These are phyloP conservation scores for Pythium sp. DNA, from an alignment of 352 stramenopile genomes.

Conservation along the genomic window DNA sequence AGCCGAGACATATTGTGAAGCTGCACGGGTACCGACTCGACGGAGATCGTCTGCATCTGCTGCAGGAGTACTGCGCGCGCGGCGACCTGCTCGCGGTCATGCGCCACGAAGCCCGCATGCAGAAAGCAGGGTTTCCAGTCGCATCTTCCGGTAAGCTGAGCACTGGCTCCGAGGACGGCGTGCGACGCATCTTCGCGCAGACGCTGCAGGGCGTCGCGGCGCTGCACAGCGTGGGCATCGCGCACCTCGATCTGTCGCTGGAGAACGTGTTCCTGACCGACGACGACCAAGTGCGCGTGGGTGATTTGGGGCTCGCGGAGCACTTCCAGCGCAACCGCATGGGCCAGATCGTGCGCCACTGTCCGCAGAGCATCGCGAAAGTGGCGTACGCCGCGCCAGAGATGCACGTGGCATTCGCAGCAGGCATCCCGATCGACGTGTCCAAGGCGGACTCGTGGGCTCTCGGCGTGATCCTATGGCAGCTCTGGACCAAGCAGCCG, in stretches of 20 bases:
- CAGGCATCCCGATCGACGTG: constrained; percentile 32
- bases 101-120: constrained; percentile 42
- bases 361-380: constrained; percentile 37
- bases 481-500: constrained; percentile 58
- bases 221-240: constrained; percentile 84
- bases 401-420: constrained; percentile 26
- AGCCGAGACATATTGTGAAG: constrained; percentile 40
- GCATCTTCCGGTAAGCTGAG: constrained; percentile 30
- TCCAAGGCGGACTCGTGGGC: constrained; percentile 68
- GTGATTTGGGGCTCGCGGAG: constrained; percentile 89
- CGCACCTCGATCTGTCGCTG: constrained; percentile 92
- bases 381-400: constrained; percentile 69
- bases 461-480: constrained; percentile 69
- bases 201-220: constrained; percentile 85
- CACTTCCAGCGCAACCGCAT: constrained; percentile 23
- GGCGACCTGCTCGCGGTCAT: constrained; percentile 62
- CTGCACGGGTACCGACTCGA: constrained; percentile 47
- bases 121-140: constrained; percentile 32
- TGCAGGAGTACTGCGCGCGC: constrained; percentile 63
- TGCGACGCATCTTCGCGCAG: constrained; percentile 52
- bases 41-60: constrained; percentile 50
- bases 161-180: constrained; percentile 28
- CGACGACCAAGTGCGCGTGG: constrained; percentile 72
- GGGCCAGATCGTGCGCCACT: constrained; percentile 26
- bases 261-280: constrained; percentile 93